Evolutionary conservation across 352 stramenopile genomes (phyloP).

Genomic region (Bremia lactucae): DNA sequence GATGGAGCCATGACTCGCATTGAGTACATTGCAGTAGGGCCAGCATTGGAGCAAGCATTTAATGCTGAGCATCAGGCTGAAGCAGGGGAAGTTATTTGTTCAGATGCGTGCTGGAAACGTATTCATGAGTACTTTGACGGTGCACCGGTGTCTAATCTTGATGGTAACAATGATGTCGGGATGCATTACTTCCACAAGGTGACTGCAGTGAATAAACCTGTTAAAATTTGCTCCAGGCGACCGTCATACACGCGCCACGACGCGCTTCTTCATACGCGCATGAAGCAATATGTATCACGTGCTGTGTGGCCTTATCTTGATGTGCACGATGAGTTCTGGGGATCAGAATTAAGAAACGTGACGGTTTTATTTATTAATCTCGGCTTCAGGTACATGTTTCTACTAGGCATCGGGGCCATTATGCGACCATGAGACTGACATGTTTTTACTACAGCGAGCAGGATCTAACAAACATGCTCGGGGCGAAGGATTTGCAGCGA

Average conservation of each 20-base stretch:
- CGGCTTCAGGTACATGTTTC: conserved; percentile 71
- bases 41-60: conserved; percentile 88
- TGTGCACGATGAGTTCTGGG: conserved; percentile 89
- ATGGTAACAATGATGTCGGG: not conserved
- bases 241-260: conserved; percentile 74
- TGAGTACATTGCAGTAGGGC: conserved; percentile 88
- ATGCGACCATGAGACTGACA: not conserved
- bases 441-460: conserved; percentile 32
- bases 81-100: conserved; percentile 86
- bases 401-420: not conserved
- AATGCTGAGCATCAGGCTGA: conserved; percentile 78
- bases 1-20: conserved; percentile 73
- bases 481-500: conserved; percentile 50
- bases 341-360: conserved; percentile 84
- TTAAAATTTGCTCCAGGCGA: conserved; percentile 57
- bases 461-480: conserved; percentile 67
- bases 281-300: conserved; percentile 87
- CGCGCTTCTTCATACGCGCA: conserved; percentile 64
- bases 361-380: conserved; percentile 92
- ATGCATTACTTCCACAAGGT: conserved; percentile 53
- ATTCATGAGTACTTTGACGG: conserved; percentile 55
- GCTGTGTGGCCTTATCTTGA: conserved; percentile 89
- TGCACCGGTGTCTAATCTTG: conserved; percentile 18
- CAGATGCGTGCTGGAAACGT: conserved; percentile 67
- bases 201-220: conserved; percentile 34